Evolutionary conservation across 306 rosid genomes (phyloP).

Genomic region (Prosopis cineraria): DNA sequence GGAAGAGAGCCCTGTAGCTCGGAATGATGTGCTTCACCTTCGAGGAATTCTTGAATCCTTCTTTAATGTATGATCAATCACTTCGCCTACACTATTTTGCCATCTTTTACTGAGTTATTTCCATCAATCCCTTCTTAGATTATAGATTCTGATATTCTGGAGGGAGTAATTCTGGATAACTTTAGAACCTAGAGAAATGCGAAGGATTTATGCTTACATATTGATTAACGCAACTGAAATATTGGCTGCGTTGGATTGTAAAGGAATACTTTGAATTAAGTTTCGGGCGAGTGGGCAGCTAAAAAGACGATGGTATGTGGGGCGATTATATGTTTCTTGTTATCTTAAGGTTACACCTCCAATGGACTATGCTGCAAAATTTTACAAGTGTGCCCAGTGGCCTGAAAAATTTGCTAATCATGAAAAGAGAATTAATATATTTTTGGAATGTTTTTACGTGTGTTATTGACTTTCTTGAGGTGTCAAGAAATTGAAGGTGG

Average conservation of each 20-base stretch:
- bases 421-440: neutral
- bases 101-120: neutral
- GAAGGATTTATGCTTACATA: neutral
- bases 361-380: neutral
- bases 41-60: conserved; percentile 55
- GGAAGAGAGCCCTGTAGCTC: conserved; percentile 41
- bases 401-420: neutral
- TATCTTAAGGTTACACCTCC: neutral
- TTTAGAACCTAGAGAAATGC: conserved; percentile 3
- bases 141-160: conserved; percentile 6
- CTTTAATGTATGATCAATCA: conserved; percentile 51
- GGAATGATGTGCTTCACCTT: conserved; percentile 42
- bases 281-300: neutral
- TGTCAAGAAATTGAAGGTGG: neutral
- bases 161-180: neutral
- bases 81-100: neutral
- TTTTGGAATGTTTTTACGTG: neutral
- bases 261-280: neutral
- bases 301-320: neutral
- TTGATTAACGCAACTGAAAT: conserved; percentile 7
- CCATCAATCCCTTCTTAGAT: neutral
- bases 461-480: neutral
- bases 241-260: neutral
- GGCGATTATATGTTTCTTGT: neutral
- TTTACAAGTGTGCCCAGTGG: neutral